Base-by-base conservation (phyloP, 2,329 filamentous ascomycete genomes). In the Dendryphion nanum region DNA sequence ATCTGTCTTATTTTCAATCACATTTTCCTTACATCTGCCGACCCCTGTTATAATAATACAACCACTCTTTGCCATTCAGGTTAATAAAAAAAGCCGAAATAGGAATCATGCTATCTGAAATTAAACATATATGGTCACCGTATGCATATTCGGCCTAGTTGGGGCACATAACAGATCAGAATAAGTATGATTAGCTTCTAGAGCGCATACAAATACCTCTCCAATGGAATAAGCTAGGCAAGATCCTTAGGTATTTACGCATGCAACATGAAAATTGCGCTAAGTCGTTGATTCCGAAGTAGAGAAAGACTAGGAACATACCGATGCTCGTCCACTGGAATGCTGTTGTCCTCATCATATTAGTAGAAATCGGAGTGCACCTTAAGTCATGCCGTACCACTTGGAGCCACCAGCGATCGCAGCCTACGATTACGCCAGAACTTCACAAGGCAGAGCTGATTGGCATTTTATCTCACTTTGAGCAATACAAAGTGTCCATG, bases 91-190 rank as follows among this genome's bases (percentile, higher is more conserved):
- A 26, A 26, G n/a, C n/a, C 10, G 10, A n/a, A 10, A 26, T n/a
- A 26, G n/a, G n/a, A 26, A 26, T n/a, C 23, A 26, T n/a, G 10
- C n/a, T n/a, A 3, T 26, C 10, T 10, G 23, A 26, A n/a, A 26
- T 26, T 8, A 26, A n/a, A 26, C n/a, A 26, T 26, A 8, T n/a
- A 26, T 26, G 10, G 23, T 26, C n/a, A n/a, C 23, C 23, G 10
- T 26, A n/a, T 26, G 23, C 23, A 26, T 26, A 26, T 26, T 26
- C 23, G n/a, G n/a, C n/a, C 23, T n/a, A 26, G n/a, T n/a, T n/a
- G 23, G n/a, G n/a, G n/a, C 23, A 26, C 10, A n/a, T 8, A 26
- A 26, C 23, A n/a, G 23, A 26, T n/a, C n/a, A 26, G 23, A n/a
- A 26, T 26, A 26, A 26, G 23, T 3, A 26, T 10, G 23, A 8